Percentiles rank a stretch among this genome's conserved stretches.
Evolutionary conservation across 108 stramenopile species (phyloP).

Genomic region (Mediolabrus comicus): DNA sequence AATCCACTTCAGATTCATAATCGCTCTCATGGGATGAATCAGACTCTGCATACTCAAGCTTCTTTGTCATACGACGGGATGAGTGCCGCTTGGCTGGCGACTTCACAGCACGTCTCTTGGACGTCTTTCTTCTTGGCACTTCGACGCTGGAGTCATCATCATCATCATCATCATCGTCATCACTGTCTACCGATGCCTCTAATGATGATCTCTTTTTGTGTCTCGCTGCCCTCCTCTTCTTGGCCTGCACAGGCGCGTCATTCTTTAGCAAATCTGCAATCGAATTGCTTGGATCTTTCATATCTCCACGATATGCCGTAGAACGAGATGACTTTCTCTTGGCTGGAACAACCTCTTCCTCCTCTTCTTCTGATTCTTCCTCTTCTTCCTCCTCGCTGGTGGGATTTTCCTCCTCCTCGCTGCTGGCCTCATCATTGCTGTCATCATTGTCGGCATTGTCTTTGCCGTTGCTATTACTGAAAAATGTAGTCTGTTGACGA

Average conservation of each 20-base stretch:
- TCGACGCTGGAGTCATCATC: conserved; percentile 6
- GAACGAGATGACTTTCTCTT: conserved; percentile 36
- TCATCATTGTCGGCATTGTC: conserved; percentile 20
- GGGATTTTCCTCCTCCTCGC: conserved; percentile 6
- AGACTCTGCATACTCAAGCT: conserved; percentile 20
- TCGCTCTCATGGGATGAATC: conserved; percentile 36
- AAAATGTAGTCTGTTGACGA: conserved; percentile 15
- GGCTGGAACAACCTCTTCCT: conserved; percentile 2
- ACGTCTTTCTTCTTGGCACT: conserved; percentile 4
- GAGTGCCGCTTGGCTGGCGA: conserved; percentile 53
- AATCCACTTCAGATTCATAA: conserved; percentile 13
- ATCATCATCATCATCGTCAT: conserved; percentile 13
- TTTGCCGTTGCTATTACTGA: not conserved
- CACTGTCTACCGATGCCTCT: conserved; percentile 3
- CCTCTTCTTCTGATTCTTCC: conserved; percentile 9
- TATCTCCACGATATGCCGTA: conserved; percentile 42
- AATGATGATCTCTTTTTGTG: conserved; percentile 23
- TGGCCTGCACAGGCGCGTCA: not conserved
- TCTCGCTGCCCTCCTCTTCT: conserved; percentile 2
- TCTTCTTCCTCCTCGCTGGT: conserved; percentile 3
- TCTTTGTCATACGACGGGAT: conserved; percentile 29
- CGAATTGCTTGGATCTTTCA: conserved; percentile 47
- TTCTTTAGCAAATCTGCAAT: conserved; percentile 44
- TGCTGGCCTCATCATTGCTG: not conserved
- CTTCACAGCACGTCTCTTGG: conserved; percentile 12